Percentiles rank a stretch among this genome's conserved stretches.
Evolutionary conservation across 345 rosid species (phyloP).

Genomic region (Citrus reticulata): DNA sequence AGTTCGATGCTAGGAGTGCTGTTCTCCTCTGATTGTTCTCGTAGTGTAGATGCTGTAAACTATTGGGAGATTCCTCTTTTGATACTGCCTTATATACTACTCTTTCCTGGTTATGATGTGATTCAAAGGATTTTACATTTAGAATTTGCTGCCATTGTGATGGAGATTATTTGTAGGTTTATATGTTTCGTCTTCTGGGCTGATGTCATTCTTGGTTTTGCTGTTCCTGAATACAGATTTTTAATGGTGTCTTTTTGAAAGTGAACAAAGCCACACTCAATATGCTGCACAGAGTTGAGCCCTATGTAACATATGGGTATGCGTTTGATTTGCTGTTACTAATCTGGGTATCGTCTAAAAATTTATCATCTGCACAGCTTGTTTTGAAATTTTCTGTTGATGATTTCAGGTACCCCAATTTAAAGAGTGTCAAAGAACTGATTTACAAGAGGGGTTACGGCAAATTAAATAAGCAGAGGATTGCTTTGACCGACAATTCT

Average conservation of each 20-base stretch:
- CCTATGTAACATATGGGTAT: constrained; percentile 94
- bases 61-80: neutral
- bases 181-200: neutral
- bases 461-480: constrained; percentile 73
- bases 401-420: constrained; percentile 69
- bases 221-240: constrained; percentile 48
- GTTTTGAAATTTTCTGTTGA: neutral
- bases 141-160: neutral
- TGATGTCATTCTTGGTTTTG: neutral
- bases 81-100: neutral
- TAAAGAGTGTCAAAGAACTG: constrained; percentile 85
- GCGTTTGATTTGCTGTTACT: neutral
- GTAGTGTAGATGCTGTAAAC: neutral
- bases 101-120: neutral
- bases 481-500: constrained; percentile 74
- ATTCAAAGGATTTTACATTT: neutral
- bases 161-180: neutral
- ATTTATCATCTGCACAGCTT: neutral
- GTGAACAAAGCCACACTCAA: constrained; percentile 91
- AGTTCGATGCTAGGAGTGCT: too few species aligned
- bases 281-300: constrained; percentile 92
- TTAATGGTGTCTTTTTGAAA: constrained; percentile 87
- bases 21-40: too few species aligned
- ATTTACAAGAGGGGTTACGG: constrained; percentile 92
- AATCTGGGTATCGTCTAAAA: neutral